Conservation (phyloP, 805 yeast genomes). For the Myxozyma sirexii region DNA sequence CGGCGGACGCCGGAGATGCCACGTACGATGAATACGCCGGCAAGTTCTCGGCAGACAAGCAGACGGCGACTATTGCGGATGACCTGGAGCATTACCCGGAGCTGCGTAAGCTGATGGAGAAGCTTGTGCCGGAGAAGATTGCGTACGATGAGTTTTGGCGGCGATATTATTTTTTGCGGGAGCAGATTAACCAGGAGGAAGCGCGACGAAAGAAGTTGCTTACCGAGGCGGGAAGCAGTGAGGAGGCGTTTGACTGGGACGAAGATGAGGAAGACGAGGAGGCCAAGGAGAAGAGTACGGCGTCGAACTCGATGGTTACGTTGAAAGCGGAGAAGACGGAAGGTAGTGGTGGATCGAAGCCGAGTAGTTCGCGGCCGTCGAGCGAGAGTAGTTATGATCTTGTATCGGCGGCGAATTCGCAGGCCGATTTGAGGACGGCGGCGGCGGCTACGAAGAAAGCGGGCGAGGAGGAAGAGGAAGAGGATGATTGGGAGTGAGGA, state of each 20-base stretch:
- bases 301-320: conserved; percentile 24
- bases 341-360: conserved; percentile 19
- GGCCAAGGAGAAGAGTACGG: conserved; percentile 10
- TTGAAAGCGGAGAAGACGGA: conserved; percentile 4
- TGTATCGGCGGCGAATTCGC: conserved; percentile 46
- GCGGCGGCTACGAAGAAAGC: conserved; percentile 16
- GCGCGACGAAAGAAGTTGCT: conserved; percentile 65
- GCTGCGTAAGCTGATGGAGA: conserved; percentile 58
- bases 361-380: conserved; percentile 41
- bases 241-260: conserved; percentile 51
- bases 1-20: conserved; percentile 39
- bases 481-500: conserved; percentile 61
- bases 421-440: conserved; percentile 41
- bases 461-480: conserved; percentile 46
- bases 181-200: conserved; percentile 62
- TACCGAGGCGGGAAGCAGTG: conserved; percentile 44
- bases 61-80: conserved; percentile 55
- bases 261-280: conserved; percentile 49
- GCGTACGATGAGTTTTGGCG: conserved; percentile 72
- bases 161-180: conserved; percentile 60
- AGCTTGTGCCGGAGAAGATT: conserved; percentile 66
- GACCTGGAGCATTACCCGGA: conserved; percentile 55
- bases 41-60: conserved; percentile 50
- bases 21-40: conserved; percentile 44
- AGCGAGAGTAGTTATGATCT: conserved; percentile 49